Conservation (phyloP, 2,329 filamentous ascomycete genomes). For the Penicillium italicum region DNA sequence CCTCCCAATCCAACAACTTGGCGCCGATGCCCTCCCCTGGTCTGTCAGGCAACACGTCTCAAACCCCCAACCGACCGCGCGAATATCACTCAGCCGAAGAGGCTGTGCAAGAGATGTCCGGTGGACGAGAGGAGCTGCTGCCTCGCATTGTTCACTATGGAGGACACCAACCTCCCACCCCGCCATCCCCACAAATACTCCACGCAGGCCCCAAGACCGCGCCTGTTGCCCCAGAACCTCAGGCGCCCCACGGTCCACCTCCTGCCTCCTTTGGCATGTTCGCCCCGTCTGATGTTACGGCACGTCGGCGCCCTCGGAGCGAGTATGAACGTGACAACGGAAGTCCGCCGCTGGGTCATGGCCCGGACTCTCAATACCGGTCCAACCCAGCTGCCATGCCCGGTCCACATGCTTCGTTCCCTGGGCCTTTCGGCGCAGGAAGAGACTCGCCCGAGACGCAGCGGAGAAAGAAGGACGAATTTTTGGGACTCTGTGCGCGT, state of each 20-base stretch:
- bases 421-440: constrained; percentile 74
- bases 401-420: constrained; percentile 39
- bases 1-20: constrained; percentile 59
- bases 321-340: constrained; percentile 89
- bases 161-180: constrained; percentile 87
- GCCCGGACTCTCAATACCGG: constrained; percentile 52
- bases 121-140: constrained; percentile 85
- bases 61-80: constrained; percentile 61
- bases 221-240: constrained; percentile 40
- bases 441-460: constrained; percentile 80
- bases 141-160: constrained; percentile 95
- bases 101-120: constrained; percentile 82
- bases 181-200: constrained; percentile 62
- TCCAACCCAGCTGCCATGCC: constrained; percentile 35
- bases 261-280: constrained; percentile 46
- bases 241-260: constrained; percentile 64
- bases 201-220: constrained; percentile 31
- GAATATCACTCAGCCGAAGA: constrained; percentile 97
- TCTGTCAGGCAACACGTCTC: constrained; percentile 55
- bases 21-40: constrained; percentile 74
- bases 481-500: constrained; percentile 76
- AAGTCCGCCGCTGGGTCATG: constrained; percentile 77
- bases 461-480: constrained; percentile 86
- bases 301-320: constrained; percentile 71
- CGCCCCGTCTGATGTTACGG: constrained; percentile 28